These are phyloP conservation scores for Cladophialophora bantiana DNA, from an alignment of 2,329 filamentous ascomycete species.

Conservation along the genomic window DNA sequence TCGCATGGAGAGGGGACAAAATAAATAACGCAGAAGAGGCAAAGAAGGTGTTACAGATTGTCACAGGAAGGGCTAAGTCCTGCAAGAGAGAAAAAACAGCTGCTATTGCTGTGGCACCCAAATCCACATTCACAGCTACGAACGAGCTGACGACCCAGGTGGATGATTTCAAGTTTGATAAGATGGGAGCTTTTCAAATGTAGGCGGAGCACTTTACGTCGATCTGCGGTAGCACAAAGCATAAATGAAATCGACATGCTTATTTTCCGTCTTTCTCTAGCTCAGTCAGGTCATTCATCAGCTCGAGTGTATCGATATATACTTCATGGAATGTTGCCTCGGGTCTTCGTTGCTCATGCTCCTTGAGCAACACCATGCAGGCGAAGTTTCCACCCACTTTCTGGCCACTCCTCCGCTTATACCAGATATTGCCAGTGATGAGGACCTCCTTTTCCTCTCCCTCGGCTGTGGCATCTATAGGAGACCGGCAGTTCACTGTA, in stretches of 20 bases:
- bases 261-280: background rate
- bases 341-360: background rate
- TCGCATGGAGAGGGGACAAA: conserved; percentile 29
- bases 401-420: too few relatives aligned
- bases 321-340: background rate
- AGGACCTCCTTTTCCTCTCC: too few relatives aligned
- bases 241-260: too few relatives aligned
- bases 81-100: background rate
- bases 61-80: conserved; percentile 1
- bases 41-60: conserved; percentile 1
- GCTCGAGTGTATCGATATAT: conserved; percentile 1
- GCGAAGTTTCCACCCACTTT: too few relatives aligned
- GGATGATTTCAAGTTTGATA: conserved; percentile 19
- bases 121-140: conserved; percentile 20
- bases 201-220: background rate
- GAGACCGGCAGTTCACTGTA: too few relatives aligned
- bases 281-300: background rate
- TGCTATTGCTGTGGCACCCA: background rate
- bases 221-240: background rate
- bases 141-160: conserved; percentile 14
- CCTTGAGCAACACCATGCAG: background rate
- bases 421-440: too few relatives aligned
- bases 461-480: too few relatives aligned
- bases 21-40: conserved; percentile 7
- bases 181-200: conserved; percentile 24